Conservation (phyloP, 1,284 basidiomycete species). For the Anthracocystis panici-leucophaei region DNA sequence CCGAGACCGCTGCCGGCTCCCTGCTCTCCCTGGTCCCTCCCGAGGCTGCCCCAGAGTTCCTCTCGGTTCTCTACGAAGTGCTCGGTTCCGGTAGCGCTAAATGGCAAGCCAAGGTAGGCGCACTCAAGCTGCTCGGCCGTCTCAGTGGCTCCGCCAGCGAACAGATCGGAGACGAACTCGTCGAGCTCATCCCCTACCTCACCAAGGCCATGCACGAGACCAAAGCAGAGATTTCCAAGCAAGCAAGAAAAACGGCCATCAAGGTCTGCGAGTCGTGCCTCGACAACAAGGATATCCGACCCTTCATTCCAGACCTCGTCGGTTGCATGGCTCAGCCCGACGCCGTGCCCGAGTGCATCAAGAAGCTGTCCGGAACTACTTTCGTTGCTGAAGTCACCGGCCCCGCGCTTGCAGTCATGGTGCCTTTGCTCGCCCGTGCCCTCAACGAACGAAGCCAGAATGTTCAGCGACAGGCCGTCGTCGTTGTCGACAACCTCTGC, state of each 20-base stretch:
- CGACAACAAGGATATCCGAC: conserved; percentile 91
- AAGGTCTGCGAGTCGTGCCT: conserved; percentile 88
- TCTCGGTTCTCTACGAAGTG: conserved; percentile 79
- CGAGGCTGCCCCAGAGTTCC: conserved; percentile 78
- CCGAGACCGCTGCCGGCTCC: conserved; percentile 83
- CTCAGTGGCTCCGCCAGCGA: conserved; percentile 79
- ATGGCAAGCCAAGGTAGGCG: conserved; percentile 96
- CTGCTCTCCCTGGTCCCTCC: conserved; percentile 87
- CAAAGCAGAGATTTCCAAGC: conserved; percentile 89
- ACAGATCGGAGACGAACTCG: conserved; percentile 86
- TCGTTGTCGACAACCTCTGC: conserved; percentile 96
- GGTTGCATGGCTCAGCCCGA: conserved; percentile 86
- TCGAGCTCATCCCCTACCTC: conserved; percentile 84
- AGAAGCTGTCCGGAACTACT: conserved; percentile 91
- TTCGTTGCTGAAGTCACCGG: conserved; percentile 98
- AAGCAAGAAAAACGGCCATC: conserved; percentile 92
- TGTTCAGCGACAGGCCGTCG: conserved; percentile 76
- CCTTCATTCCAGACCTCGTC: conserved; percentile 90
- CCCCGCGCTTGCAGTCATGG: conserved; percentile 94
- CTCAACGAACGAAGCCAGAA: conserved; percentile 93
- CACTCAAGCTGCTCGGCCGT: conserved; percentile 79
- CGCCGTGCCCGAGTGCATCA: conserved; percentile 90
- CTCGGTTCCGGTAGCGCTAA: conserved; percentile 81
- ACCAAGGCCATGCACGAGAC: conserved; percentile 97
- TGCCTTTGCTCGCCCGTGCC: conserved; percentile 90